phyloP scores from a whole-genome alignment of 176 grass and related monocot species.

The Phoenix roebelenii region DNA sequence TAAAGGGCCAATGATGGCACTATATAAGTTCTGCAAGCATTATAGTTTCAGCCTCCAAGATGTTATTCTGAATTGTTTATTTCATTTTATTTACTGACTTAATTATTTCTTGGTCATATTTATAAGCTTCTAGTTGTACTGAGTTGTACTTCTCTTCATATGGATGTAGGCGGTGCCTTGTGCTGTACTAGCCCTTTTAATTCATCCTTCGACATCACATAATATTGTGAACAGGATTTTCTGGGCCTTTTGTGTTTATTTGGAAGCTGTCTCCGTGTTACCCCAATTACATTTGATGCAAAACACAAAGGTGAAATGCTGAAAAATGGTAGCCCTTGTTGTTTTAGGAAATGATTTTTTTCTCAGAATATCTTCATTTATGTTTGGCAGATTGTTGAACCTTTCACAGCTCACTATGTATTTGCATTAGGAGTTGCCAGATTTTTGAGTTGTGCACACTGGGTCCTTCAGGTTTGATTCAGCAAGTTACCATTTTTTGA shows the following conservation, averaged over 20 bases:
- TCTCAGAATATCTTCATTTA: not conserved
- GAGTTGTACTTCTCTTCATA: not conserved
- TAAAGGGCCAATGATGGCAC: no score
- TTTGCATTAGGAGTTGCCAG: conserved; percentile 22
- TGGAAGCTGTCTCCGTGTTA: conserved; percentile 23
- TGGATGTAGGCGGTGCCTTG: conserved; percentile 9
- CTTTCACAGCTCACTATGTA: conserved; percentile 21
- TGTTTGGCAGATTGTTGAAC: conserved; percentile 20
- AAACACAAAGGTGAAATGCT: conserved; percentile 16
- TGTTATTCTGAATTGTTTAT: no score
- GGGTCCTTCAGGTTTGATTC: conserved; percentile 19
- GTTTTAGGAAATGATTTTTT: not conserved
- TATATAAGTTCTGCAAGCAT: no score
- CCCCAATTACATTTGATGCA: conserved; percentile 21
- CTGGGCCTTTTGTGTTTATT: conserved; percentile 25
- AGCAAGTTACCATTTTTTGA: not conserved
- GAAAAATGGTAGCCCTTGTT: not conserved
- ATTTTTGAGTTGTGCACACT: conserved; percentile 22
- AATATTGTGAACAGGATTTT: conserved; percentile 16
- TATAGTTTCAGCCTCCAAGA: no score
- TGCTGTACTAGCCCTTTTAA: conserved; percentile 9
- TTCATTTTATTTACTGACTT: no score
- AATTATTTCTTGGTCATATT: no score
- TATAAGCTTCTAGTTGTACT: no score
- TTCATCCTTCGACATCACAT: conserved; percentile 12